Base-by-base conservation (phyloP, 768 basidiomycete species). In the Sporobolomyces phaffii region DNA sequence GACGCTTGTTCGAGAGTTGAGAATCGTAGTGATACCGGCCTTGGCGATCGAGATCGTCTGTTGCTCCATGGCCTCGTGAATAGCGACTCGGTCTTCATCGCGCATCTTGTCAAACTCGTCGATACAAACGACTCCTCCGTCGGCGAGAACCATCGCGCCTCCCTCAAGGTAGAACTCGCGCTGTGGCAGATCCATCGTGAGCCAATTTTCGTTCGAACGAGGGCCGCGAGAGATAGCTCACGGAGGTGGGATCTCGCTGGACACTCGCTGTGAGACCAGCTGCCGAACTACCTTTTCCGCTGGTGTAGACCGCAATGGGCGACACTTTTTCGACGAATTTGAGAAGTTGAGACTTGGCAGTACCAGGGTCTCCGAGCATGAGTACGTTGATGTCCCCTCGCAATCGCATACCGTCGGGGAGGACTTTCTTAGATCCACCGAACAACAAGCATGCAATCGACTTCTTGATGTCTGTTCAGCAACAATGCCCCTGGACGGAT, bases 81-180 rank as follows among this genome's bases (percentile, higher is more conserved):
- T 98, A 0, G 96, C 96, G 7, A 98, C 96, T 61, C 96, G 86
- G 77, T 99, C 96, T 78, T 98, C 94, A 73, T 99, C 96, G 43
- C 94, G 83, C 96, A 99, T 99, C 81, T 99, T 99, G 80, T 99
- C 96, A 74, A 99, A 99, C 77, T 99, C 96, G 74, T 99, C 96
- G 75, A 99, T 99, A 75, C 96, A 98, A 43, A 98, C 96, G 18
- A 99, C 93, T 33, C 96, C 96, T 17, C 90, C 90, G 76, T 99
- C 96, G 1, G 96, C 96, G 41, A 98, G 84, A 9, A 99, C 96
- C 96, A 99, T 98, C 2, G 96, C 96, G 28, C 96, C 96, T 11
- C 96, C 96, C 81, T 99, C 96, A 9, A 99, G 84, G 79, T 96
- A 98, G 78, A 99, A 98, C 77, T 99, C 96, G 49, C 96, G 85